Evolutionary conservation across 2,329 filamentous ascomycete species (phyloP), one percentile per base, ranked within the genome.

Genomic region (Colletotrichum lentis): DNA sequence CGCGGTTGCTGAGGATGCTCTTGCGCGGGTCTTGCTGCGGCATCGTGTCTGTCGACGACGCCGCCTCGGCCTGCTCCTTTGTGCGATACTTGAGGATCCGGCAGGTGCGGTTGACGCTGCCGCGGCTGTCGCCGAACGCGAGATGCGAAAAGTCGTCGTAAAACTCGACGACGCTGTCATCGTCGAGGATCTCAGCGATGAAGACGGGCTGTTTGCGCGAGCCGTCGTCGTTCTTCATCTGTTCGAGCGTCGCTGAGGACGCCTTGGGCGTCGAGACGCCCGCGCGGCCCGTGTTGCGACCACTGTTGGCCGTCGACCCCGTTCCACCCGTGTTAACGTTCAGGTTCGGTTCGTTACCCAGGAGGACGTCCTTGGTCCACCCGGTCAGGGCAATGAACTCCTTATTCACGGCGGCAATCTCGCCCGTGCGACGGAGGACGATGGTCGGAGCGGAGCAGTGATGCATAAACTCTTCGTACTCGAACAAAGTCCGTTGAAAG

Each of bases 301-400:
- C 80, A 63, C 78, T 80, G 61, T 84, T 81, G 1, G 79, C 81
- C 64, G 73, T 79, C 67, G 75, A 84, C 35, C 77, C 77, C 31
- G 83, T 80, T 55, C 84, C 83, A 46, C 90, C 91, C 1, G 86
- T 87, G 77, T 97, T 97, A 76, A 93, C 88, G 75, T 98, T 98
- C 24, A 92, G 81, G 74, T 98, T 98, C 2, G 92, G 86, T 74
- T 94, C 91, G 74, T 94, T 92, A 56, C 96, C 96, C 0, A 98
- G 84, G 1, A 99, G 83, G 0, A 98, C 90, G 55, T 96, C 91
- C 75, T 94, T 94, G 60, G 90, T 92, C 96, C 96, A 99, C 5
- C 95, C 96, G 0, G 96, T 97, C 62, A 99, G 82, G 37, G 96
- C 91, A n/a, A 91, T 93, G 73, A 99, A 99, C 77, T 98, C 96